Evolutionary conservation across 768 basidiomycete genomes (phyloP).

Genomic region (Kwoniella dejecticola): DNA sequence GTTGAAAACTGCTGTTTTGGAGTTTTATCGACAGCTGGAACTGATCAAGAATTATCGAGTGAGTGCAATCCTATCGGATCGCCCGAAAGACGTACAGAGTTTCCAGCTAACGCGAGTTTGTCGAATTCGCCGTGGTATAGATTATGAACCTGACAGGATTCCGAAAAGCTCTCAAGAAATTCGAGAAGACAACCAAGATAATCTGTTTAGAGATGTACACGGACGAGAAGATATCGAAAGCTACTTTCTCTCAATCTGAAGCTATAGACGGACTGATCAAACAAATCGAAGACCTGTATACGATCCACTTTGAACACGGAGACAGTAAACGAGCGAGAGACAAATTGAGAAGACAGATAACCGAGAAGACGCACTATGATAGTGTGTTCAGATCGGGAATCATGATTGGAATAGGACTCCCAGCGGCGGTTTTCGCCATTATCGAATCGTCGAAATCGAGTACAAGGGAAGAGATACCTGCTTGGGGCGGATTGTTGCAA

Average conservation of each 20-base stretch:
- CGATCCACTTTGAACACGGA: conserved; percentile 71
- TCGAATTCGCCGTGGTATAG: conserved; percentile 54
- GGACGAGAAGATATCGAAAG: conserved; percentile 72
- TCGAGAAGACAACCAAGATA: conserved; percentile 79
- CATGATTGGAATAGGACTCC: conserved; percentile 70
- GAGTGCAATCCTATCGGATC: conserved; percentile 34
- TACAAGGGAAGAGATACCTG: conserved; percentile 63
- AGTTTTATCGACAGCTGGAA: conserved; percentile 84
- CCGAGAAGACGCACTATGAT: conserved; percentile 44
- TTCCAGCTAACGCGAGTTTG: too few relatives aligned
- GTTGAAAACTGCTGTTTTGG: conserved; percentile 77
- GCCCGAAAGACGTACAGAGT: too few relatives aligned
- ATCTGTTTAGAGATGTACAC: conserved; percentile 74
- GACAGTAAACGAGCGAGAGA: conserved; percentile 75
- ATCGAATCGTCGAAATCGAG: conserved; percentile 63
- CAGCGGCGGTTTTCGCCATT: conserved; percentile 68
- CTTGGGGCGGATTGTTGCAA: conserved; percentile 73
- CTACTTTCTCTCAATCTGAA: conserved; percentile 68
- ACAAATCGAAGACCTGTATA: conserved; percentile 75
- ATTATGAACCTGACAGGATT: conserved; percentile 88
- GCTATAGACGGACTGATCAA: conserved; percentile 68
- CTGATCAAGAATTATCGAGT: conserved; percentile 87
- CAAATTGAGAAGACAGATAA: conserved; percentile 63
- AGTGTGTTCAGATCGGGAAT: conserved; percentile 72
- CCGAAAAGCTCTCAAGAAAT: conserved; percentile 78